Base-by-base conservation (phyloP, 164 flowering plant genomes). In the Sextonia rubra region DNA sequence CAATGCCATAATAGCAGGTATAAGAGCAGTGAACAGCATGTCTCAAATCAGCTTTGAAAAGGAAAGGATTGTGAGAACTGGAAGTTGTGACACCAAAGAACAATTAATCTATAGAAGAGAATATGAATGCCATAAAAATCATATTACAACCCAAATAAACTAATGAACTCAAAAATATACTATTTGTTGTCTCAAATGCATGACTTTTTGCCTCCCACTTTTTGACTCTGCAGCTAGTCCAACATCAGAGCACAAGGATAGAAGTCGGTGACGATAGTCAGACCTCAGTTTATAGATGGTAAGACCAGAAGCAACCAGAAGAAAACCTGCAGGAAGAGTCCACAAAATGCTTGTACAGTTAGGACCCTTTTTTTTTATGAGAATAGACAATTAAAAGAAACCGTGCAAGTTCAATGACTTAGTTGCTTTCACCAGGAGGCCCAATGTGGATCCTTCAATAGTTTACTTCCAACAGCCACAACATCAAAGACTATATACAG, bases 251-350 rank as follows among this genome's bases (percentile, higher is more conserved):
- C 99, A 96, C 72, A 96, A 80, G 72, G 95, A 89, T n/a, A 96
- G 85, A 78, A 96, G 78, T 22, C 99, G 95, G 56, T 92, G 90
- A 48, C 98, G 97, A 79, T 81, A 96, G 75, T 96, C 98, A 58
- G 87, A 82, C 75, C 99, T 88, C 85, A 96, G 77, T 69, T 89
- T 96, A 66, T 82, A 60, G 84, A 69, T 81, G 18, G 79, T 83
- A 68, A 96, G 95, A 74, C 87, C 84, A 72, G 80, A 83, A 48
- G 97, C 97, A 79, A 96, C 90, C 73, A 82, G 77, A 79, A 89
- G 91, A 82, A 96, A 92, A 66, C 98, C 99, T 85, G 97, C 88
- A 83, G 99, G 98, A 79, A 96, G 97, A 79, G 95, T 89, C 99
- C 93, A 86, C 82, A 86, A 82, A 80, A 84, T 80, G 71, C 85